Evolutionary conservation across 129 eudicot species (phyloP), one percentile per base, ranked within the genome.

Genomic region (Ambrosia artemisiifolia): DNA sequence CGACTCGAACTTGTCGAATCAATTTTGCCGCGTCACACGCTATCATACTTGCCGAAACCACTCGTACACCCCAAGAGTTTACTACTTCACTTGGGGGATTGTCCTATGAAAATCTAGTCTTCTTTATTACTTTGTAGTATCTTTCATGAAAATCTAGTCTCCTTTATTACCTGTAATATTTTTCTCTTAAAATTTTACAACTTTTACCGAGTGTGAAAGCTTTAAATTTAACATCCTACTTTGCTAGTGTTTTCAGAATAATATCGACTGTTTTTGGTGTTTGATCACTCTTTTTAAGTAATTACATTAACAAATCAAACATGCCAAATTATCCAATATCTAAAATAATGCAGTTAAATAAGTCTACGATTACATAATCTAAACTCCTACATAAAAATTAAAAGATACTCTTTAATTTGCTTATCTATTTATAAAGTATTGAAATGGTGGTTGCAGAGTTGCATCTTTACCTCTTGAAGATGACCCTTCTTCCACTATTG

Each of bases 381-480:
- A 30, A 70, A 51, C 30, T 2, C 63, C 8, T 20, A 61, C 77
- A 44, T 14, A 61, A 42, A 61, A 32, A 55, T 36, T 3, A 20
- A 42, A 33, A 33, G 6, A 32, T 16, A 17, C 16, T 53, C 61
- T 60, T 75, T 65, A 77, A 47, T 73, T 64, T 16, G 20, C 78
- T 73, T 83, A 89, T 74, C 91, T 83, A 19, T 67, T 46, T 60
- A 89, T 83, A 3, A 67, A 49, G 50, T 80, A 73, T 33, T 82
- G 89, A 38, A 69, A 56, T 24, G 98, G 98, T 51, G 98, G 91
- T 56, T 28, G 75, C 82, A 92, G 83, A 30, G 81, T 73, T 60
- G 51, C 87, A 79, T 82, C 84, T 64, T 75, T 61, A 73, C 78
- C 71, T 55, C 63, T 49, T 35, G 66, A 63, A 64, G 38, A 74